Evolutionary conservation across 2,329 filamentous ascomycete genomes (phyloP).

Genomic region (Pestalotiopsis sp.): DNA sequence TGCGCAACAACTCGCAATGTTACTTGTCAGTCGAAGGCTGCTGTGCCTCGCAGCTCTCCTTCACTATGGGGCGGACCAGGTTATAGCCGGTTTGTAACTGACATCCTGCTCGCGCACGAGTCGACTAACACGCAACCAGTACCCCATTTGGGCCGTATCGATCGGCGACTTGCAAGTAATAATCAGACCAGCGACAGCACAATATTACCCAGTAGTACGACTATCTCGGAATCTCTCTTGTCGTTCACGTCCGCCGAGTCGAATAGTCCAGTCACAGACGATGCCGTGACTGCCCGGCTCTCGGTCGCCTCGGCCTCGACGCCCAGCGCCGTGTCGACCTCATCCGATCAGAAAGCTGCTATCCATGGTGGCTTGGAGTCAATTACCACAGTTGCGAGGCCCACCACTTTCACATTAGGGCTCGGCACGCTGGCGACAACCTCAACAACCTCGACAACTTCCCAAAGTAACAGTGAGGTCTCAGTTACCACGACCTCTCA

Average conservation of each 20-base stretch:
- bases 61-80: constrained; percentile 19
- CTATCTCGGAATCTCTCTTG: not conserved
- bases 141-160: constrained; percentile 1
- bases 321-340: not conserved
- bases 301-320: not conserved
- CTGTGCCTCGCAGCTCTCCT: constrained; percentile 21
- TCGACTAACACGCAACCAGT: not conserved
- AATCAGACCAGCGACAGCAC: not conserved
- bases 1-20: constrained; percentile 17
- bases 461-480: not conserved
- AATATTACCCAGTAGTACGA: not conserved
- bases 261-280: not conserved
- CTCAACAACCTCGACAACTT: not conserved
- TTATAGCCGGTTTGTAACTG: constrained; percentile 20
- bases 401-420: not conserved
- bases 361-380: not conserved
- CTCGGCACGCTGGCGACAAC: not conserved
- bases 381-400: not conserved
- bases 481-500: not conserved
- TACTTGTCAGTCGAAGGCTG: constrained; percentile 17
- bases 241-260: not conserved
- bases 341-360: not conserved
- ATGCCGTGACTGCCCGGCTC: not conserved
- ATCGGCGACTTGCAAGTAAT: not conserved
- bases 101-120: not conserved